phyloP scores from a whole-genome alignment of 108 stramenopile genomes.

The Cyclotella kingstonii region DNA sequence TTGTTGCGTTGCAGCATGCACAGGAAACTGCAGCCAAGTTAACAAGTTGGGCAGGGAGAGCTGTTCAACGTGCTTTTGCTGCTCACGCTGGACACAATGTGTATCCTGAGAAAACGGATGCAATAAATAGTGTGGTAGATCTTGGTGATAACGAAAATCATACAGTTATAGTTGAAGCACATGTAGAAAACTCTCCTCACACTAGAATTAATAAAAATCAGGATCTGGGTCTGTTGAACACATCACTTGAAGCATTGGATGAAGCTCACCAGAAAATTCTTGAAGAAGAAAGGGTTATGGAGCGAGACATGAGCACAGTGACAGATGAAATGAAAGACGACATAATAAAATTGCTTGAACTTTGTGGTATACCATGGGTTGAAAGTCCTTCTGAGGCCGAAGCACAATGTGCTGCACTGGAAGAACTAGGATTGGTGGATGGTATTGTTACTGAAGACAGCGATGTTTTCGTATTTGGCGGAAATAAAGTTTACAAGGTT shows the following conservation, averaged over 20 bases:
- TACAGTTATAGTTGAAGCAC: neutral
- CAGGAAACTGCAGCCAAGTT: slow-evolving; percentile 79
- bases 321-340: slow-evolving; percentile 96
- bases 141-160: slow-evolving; percentile 15
- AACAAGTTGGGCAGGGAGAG: slow-evolving; percentile 91
- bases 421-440: slow-evolving; percentile 88
- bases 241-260: slow-evolving; percentile 43
- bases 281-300: slow-evolving; percentile 55
- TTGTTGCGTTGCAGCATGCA: slow-evolving; percentile 71
- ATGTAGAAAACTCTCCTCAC: neutral
- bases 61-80: slow-evolving; percentile 82
- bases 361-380: slow-evolving; percentile 96
- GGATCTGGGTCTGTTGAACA: slow-evolving; percentile 31
- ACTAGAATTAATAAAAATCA: slow-evolving; percentile 9
- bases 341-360: slow-evolving; percentile 77
- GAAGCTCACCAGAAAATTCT: slow-evolving; percentile 22
- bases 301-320: slow-evolving; percentile 80
- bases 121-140: slow-evolving; percentile 11
- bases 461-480: slow-evolving; percentile 98
- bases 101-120: too few species aligned
- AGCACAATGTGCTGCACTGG: slow-evolving; percentile 91
- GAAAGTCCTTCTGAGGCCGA: slow-evolving; percentile 98
- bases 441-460: slow-evolving; percentile 98
- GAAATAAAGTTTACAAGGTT: slow-evolving; percentile 59
- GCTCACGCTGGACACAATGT: slow-evolving; percentile 50